Conservation (phyloP, 805 yeast species). For the Nakazawaea anatomiae region DNA sequence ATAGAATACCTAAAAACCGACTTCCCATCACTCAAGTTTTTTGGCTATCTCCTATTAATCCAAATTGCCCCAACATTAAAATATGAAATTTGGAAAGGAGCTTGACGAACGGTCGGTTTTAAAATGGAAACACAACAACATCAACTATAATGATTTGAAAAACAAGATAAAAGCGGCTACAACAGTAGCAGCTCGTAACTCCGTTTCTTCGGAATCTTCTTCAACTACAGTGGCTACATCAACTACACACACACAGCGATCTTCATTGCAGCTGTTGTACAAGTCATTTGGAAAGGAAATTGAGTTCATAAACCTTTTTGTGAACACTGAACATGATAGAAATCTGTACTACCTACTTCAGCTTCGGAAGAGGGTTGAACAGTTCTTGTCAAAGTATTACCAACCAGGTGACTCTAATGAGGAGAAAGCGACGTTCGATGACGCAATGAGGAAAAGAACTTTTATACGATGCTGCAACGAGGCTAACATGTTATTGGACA, state of each 20-base stretch:
- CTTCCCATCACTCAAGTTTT: too few species aligned
- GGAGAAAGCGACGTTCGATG: background rate
- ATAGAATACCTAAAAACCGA: too few species aligned
- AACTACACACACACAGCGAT: conserved; percentile 12
- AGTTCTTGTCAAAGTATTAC: background rate
- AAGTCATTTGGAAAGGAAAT: conserved; percentile 51
- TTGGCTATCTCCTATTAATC: too few species aligned
- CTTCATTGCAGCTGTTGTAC: conserved; percentile 27
- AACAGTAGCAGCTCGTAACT: conserved; percentile 11
- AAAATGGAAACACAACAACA: conserved; percentile 81
- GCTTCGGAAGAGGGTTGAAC: conserved; percentile 7
- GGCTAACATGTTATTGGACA: conserved; percentile 37
- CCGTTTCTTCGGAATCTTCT: conserved; percentile 5
- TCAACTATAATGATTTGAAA: conserved; percentile 78
- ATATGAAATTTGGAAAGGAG: conserved; percentile 81
- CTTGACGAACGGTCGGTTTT: conserved; percentile 71
- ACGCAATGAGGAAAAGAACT: conserved; percentile 14
- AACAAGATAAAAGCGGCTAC: conserved; percentile 57
- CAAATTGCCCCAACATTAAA: too few species aligned
- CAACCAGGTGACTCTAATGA: background rate
- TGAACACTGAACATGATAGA: conserved; percentile 64
- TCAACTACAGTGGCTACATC: background rate
- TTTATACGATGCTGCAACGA: conserved; percentile 25
- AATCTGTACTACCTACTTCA: conserved; percentile 41
- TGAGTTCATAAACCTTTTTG: conserved; percentile 55